Conservation (phyloP, 805 yeast species). For the Citeromyces nyonsensis region DNA sequence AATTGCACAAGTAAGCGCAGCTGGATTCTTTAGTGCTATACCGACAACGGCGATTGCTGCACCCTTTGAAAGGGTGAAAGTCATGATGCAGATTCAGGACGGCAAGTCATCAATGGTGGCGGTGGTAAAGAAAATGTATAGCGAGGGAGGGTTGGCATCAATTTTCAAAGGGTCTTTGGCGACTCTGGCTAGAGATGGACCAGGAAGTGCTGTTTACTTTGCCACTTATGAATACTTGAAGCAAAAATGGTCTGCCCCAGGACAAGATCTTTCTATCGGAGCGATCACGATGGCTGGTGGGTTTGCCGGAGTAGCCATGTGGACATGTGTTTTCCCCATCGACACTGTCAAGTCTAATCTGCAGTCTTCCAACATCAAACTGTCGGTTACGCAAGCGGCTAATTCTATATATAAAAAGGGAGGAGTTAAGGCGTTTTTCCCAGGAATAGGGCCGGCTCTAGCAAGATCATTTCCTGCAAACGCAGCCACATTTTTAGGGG, state of each 20-base stretch:
- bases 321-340: conserved; percentile 90
- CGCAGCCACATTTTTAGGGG: conserved; percentile 97
- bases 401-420: conserved; percentile 54
- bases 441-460: conserved; percentile 93
- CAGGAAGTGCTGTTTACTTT: conserved; percentile 90
- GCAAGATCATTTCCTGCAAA: conserved; percentile 94
- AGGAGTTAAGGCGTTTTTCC: conserved; percentile 88
- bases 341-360: conserved; percentile 86
- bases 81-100: conserved; percentile 71
- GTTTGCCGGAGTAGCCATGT: conserved; percentile 91
- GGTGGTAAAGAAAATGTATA: conserved; percentile 53
- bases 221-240: conserved; percentile 86
- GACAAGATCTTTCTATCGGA: conserved; percentile 43
- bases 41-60: conserved; percentile 97
- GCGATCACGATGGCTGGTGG: conserved; percentile 90
- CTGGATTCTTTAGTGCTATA: conserved; percentile 88
- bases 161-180: conserved; percentile 86
- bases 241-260: conserved; percentile 30
- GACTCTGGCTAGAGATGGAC: conserved; percentile 92
- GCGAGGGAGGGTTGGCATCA: conserved; percentile 71
- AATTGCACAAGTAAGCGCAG: conserved; percentile 64
- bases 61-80: conserved; percentile 92
- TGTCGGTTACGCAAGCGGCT: conserved; percentile 52
- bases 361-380: conserved; percentile 42
- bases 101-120: conserved; percentile 34